phyloP scores from a whole-genome alignment of 345 rosid genomes.

The Ricinus communis region DNA sequence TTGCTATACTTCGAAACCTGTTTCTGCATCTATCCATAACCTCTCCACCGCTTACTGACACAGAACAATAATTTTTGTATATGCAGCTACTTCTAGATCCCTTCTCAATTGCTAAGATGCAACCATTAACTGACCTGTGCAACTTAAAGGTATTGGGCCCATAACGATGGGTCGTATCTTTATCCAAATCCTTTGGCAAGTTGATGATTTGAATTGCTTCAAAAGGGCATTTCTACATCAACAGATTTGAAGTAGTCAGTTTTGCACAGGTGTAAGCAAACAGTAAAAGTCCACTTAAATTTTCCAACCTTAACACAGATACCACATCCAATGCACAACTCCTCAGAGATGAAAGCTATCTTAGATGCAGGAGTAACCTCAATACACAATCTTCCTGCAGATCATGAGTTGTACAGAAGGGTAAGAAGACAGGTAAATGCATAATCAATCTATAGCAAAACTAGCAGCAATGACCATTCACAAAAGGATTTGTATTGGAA shows the following conservation, averaged over 20 bases:
- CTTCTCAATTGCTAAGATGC: background rate
- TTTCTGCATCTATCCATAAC: background rate
- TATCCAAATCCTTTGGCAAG: slow-evolving; percentile 87
- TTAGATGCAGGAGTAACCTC: slow-evolving; percentile 80
- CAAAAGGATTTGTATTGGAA: too few species aligned
- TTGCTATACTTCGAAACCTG: background rate
- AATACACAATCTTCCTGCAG: slow-evolving; percentile 87
- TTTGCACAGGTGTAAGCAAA: slow-evolving; percentile 5
- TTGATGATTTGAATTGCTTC: slow-evolving; percentile 98
- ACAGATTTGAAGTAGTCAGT: background rate
- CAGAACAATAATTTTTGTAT: background rate
- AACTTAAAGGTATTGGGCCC: slow-evolving; percentile 90
- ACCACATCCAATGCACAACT: slow-evolving; percentile 96
- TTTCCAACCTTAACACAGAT: slow-evolving; percentile 87
- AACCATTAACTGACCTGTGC: slow-evolving; percentile 59
- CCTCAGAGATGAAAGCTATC: slow-evolving; percentile 95
- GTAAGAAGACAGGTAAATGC: too few species aligned
- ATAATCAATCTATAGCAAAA: too few species aligned
- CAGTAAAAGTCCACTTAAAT: background rate
- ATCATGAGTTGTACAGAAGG: background rate
- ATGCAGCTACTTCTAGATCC: too few species aligned
- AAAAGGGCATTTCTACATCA: slow-evolving; percentile 89
- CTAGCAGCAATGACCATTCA: too few species aligned
- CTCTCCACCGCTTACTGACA: too few species aligned
- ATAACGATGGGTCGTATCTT: slow-evolving; percentile 96